These are phyloP conservation scores for Tricholoma flavovirens DNA, from an alignment of 768 basidiomycete species.

Conservation along the genomic window DNA sequence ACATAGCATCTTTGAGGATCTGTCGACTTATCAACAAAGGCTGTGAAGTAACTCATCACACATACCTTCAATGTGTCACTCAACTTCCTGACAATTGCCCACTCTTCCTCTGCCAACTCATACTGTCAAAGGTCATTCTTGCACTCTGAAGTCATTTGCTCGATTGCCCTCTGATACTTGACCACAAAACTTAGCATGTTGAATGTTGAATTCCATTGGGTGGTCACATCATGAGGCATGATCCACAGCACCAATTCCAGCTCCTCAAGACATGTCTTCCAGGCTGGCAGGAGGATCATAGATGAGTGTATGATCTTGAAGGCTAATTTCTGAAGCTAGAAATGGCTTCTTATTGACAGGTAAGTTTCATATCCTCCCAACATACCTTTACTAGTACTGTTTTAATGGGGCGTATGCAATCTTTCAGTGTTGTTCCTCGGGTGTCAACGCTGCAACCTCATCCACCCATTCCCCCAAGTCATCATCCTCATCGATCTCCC, in stretches of 20 bases:
- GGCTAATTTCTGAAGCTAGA: background rate
- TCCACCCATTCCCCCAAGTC: conserved; percentile 13
- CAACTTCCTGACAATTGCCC: background rate
- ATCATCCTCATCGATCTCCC: background rate
- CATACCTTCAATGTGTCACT: background rate
- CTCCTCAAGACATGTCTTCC: conserved; percentile 14
- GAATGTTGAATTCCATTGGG: conserved; percentile 31
- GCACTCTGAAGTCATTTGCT: conserved; percentile 2
- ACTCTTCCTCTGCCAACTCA: background rate
- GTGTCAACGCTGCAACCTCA: conserved; percentile 19
- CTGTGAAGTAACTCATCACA: background rate
- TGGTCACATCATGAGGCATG: conserved; percentile 30
- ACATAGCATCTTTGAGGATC: background rate
- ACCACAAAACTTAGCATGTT: conserved; percentile 27
- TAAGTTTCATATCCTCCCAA: background rate
- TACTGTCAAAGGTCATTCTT: background rate
- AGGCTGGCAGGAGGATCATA: conserved; percentile 24
- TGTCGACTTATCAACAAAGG: background rate
- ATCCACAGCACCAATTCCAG: conserved; percentile 1
- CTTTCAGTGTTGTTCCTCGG: conserved; percentile 11
- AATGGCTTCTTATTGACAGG: background rate
- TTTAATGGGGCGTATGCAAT: background rate
- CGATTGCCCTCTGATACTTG: conserved; percentile 20
- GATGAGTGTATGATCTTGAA: background rate
- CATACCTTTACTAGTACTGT: background rate